phyloP scores from a whole-genome alignment of 768 basidiomycete genomes.

The Trametes cingulata region DNA sequence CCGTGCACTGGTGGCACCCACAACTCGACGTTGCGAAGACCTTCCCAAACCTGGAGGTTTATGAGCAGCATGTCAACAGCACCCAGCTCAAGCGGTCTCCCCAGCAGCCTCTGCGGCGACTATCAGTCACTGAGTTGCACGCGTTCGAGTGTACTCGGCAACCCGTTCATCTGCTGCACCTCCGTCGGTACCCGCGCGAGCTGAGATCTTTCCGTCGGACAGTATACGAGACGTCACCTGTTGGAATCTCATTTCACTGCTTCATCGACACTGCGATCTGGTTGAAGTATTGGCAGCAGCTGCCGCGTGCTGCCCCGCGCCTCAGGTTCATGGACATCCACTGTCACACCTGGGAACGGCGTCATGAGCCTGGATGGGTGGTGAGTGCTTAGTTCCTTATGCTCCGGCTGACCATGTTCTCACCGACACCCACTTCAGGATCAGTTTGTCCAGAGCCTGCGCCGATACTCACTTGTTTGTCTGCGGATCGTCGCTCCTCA shows the following conservation, averaged over 20 bases:
- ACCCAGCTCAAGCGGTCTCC: background rate
- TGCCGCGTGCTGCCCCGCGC: conserved; percentile 6
- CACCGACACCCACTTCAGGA: background rate
- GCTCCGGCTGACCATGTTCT: background rate
- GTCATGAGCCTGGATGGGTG: conserved; percentile 10
- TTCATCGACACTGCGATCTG: conserved; percentile 11
- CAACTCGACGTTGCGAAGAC: conserved; percentile 6
- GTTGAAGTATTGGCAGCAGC: conserved; percentile 14
- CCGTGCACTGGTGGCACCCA: conserved; percentile 7
- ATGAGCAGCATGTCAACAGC: conserved; percentile 14
- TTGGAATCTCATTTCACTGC: conserved; percentile 12
- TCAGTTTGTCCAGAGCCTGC: conserved; percentile 5
- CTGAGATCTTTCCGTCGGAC: conserved; percentile 7
- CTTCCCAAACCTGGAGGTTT: conserved; percentile 6
- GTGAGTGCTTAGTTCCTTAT: background rate
- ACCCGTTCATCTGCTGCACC: conserved; percentile 11
- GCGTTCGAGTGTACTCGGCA: background rate
- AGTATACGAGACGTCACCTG: conserved; percentile 6
- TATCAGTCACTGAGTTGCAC: conserved; percentile 6
- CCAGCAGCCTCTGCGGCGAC: conserved; percentile 3
- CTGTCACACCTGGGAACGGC: conserved; percentile 14
- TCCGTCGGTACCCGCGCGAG: conserved; percentile 13
- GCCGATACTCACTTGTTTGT: conserved; percentile 9
- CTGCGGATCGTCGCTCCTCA: conserved; percentile 11
- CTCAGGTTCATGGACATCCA: conserved; percentile 13